Conservation (phyloP, 805 yeast genomes). For the Pichia kluyveri region DNA sequence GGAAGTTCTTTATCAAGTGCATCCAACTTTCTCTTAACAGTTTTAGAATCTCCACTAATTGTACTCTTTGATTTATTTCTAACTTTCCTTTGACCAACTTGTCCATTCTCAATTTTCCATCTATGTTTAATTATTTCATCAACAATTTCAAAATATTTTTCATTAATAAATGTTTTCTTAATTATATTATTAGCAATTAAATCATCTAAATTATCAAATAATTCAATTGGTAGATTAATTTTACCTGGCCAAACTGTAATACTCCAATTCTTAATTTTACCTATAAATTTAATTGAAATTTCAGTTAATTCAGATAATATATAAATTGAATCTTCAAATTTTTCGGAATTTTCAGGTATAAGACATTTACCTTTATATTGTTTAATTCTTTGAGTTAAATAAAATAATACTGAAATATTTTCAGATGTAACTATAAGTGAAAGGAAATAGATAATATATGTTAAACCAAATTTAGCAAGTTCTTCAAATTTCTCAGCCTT, state of each 20-base stretch:
- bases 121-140: constrained; percentile 4
- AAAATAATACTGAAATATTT: constrained; percentile 65
- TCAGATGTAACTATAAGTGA: constrained; percentile 52
- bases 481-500: constrained; percentile 1
- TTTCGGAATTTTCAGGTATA: constrained; percentile 24
- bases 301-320: constrained; percentile 68
- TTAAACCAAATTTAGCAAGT: constrained; percentile 43
- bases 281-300: constrained; percentile 47
- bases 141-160: constrained; percentile 11
- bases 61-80: background rate
- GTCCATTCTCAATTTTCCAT: constrained; percentile 8
- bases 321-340: constrained; percentile 31
- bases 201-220: constrained; percentile 38
- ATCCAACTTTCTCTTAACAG: background rate
- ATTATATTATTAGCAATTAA: constrained; percentile 43
- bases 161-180: constrained; percentile 51
- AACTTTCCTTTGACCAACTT: background rate
- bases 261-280: constrained; percentile 56
- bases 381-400: constrained; percentile 69
- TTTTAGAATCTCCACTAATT: too few relatives aligned
- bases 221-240: constrained; percentile 57
- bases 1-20: background rate
- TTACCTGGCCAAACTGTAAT: constrained; percentile 79
- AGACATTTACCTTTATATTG: constrained; percentile 57
- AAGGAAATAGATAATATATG: constrained; percentile 52